These are phyloP conservation scores for Beauveria rudraprayagi DNA, from an alignment of 2,329 filamentous ascomycete genomes.

Conservation along the genomic window DNA sequence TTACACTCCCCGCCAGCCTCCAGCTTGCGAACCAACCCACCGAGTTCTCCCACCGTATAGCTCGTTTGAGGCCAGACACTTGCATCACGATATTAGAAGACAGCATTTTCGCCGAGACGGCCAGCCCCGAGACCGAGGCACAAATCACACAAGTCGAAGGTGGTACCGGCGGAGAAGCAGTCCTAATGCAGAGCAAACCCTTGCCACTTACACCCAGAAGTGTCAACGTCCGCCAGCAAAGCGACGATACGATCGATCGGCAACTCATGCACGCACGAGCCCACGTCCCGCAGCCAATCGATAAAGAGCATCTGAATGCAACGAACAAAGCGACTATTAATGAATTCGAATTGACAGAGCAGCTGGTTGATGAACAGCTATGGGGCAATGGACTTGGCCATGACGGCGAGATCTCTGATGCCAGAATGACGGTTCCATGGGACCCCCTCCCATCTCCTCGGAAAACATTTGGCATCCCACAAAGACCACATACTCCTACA, in stretches of 20 bases:
- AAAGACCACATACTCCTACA: conserved; percentile 43
- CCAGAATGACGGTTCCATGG: neutral
- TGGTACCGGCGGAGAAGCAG: neutral
- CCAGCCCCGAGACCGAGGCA: neutral
- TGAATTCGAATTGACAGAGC: neutral
- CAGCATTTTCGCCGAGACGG: neutral
- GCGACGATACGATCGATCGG: neutral
- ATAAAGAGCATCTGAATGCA: neutral
- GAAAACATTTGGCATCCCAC: conserved; percentile 36
- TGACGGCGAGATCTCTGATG: neutral
- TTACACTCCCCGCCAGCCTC: conserved; percentile 7
- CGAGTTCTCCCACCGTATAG: conserved; percentile 4
- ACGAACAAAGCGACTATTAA: neutral
- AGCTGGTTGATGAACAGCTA: neutral
- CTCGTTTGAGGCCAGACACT: conserved; percentile 1
- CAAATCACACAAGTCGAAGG: neutral
- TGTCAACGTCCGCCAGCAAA: neutral
- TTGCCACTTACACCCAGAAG: neutral
- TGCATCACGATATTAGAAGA: conserved; percentile 8
- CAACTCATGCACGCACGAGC: neutral
- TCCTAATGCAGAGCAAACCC: too few species aligned
- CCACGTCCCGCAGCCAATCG: neutral
- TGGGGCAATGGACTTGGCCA: neutral
- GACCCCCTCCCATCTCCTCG: conserved; percentile 22
- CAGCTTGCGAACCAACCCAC: conserved; percentile 4